phyloP scores from a whole-genome alignment of 2,329 filamentous ascomycete genomes.

The Aureobasidium sp. region DNA sequence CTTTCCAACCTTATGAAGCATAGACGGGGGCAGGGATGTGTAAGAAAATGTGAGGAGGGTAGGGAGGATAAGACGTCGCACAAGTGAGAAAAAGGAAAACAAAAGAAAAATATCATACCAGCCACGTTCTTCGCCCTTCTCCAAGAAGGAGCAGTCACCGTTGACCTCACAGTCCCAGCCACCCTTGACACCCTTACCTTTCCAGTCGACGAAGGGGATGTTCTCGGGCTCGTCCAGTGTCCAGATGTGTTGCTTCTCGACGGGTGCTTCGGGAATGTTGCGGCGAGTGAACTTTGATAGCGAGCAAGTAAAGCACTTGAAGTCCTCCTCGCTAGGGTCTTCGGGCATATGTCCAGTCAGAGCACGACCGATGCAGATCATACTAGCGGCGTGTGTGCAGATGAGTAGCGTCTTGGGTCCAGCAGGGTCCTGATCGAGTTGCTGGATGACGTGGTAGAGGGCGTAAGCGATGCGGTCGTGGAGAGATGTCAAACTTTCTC shows the following conservation, averaged over 20 bases:
- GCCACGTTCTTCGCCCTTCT: conserved; percentile 73
- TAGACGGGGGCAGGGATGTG: not conserved
- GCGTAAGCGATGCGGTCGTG: conserved; percentile 72
- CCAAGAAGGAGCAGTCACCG: conserved; percentile 79
- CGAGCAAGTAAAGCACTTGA: conserved; percentile 76
- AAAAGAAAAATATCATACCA: conserved; percentile 54
- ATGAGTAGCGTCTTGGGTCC: conserved; percentile 63
- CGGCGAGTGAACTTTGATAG: conserved; percentile 60
- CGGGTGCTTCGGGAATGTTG: conserved; percentile 8
- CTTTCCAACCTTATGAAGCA: conserved; percentile 1
- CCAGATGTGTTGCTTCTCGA: conserved; percentile 23
- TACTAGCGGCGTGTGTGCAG: conserved; percentile 81
- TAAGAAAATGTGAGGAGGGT: not conserved
- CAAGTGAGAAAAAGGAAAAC: conserved; percentile 18
- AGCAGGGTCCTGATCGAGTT: conserved; percentile 61
- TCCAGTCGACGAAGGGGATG: conserved; percentile 48
- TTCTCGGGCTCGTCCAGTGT: conserved; percentile 26
- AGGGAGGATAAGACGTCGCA: not conserved
- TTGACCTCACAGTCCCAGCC: conserved; percentile 76
- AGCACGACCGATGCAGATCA: conserved; percentile 78
- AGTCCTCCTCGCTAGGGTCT: conserved; percentile 67
- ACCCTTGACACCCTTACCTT: conserved; percentile 58
- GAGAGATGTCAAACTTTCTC: conserved; percentile 72
- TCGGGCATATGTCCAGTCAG: conserved; percentile 73
- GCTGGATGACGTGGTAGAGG: conserved; percentile 61